Percentiles rank a stretch among this genome's conserved stretches.
phyloP scores from a whole-genome alignment of 345 rosid genomes.

The Aurinia saxatilis region DNA sequence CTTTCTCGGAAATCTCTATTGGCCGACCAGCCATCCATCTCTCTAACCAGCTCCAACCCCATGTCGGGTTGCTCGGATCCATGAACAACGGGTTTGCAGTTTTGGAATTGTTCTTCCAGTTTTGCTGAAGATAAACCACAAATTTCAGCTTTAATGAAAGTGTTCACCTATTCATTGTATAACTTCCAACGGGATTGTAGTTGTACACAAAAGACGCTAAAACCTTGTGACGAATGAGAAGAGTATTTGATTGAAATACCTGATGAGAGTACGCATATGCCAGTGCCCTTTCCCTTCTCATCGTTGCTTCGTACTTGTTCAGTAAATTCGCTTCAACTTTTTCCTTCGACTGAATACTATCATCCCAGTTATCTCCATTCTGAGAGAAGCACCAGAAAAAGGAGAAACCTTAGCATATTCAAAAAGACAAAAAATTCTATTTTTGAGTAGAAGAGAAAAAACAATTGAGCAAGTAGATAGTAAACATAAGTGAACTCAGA shows the following conservation, averaged over 20 bases:
- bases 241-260: constrained; percentile 32
- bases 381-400: constrained; percentile 28
- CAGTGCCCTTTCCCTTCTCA: constrained; percentile 90
- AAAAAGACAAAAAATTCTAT: not conserved
- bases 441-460: constrained; percentile 1
- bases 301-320: constrained; percentile 79
- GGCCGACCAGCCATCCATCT: constrained; percentile 96
- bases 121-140: constrained; percentile 46
- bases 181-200: not conserved
- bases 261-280: constrained; percentile 92
- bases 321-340: constrained; percentile 76
- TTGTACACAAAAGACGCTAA: too few species aligned
- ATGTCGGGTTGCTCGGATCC: constrained; percentile 75
- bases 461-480: not conserved
- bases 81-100: constrained; percentile 59
- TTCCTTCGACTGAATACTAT: constrained; percentile 84
- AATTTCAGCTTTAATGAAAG: not conserved
- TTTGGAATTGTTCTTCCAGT: constrained; percentile 69
- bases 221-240: too few species aligned
- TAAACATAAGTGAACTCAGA: not conserved
- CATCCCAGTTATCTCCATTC: constrained; percentile 95
- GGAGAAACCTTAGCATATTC: not conserved
- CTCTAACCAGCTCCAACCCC: constrained; percentile 99
- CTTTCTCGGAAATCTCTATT: constrained; percentile 69
- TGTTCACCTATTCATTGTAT: not conserved